Evolutionary conservation across 768 basidiomycete species (phyloP), one percentile per base, ranked within the genome.

Genomic region (Pisolithus tinctorius): DNA sequence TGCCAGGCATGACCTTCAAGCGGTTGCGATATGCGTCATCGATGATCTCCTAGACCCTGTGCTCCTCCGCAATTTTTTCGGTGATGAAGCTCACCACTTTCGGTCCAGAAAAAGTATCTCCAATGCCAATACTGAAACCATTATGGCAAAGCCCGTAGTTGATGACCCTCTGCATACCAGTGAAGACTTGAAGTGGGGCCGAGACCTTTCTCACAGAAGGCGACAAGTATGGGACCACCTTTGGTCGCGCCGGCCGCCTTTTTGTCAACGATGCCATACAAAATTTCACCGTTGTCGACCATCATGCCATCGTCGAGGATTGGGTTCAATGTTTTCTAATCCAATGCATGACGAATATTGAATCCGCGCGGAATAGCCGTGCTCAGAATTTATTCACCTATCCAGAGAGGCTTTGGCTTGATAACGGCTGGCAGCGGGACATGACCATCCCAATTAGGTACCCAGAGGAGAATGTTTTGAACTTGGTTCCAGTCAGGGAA

Each of bases 101-200:
- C 49, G 78, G 76, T 62, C 95, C 95, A 26, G 95, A 94, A 49
- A 99, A 93, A 3, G 96, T 98, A 69, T 98, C 96, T 36, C 95
- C 96, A 55, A 99, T 99, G 51, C 96, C 95, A 61, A 98, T 98
- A 59, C 90, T 93, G 78, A 98, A 99, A 36, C 96, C 95, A 55
- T 94, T 94, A 71, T 99, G 96, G 75, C 97, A 91, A 7, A 98
- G 78, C 95, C 95, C 98, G 68, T 82, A 98, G 69, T 99, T 97
- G 71, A 98, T 93, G 50, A 98, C 84, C 76, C 81, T 88, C 63
- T 99, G 96, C 2, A 95, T 74, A 17, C 93, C 93, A n/a, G n/a
- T n/a, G n/a, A n/a, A n/a, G n/a, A n/a, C n/a, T n/a, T n/a, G n/a
- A n/a, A n/a, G n/a, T n/a, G n/a, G 92, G 16, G 87, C 85, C 92